A percentile compares a stretch with the other conserved stretches of the same genome.
Conservation (phyloP, 1,139 yeast genomes). For the Magnusiomyces starmeri region DNA sequence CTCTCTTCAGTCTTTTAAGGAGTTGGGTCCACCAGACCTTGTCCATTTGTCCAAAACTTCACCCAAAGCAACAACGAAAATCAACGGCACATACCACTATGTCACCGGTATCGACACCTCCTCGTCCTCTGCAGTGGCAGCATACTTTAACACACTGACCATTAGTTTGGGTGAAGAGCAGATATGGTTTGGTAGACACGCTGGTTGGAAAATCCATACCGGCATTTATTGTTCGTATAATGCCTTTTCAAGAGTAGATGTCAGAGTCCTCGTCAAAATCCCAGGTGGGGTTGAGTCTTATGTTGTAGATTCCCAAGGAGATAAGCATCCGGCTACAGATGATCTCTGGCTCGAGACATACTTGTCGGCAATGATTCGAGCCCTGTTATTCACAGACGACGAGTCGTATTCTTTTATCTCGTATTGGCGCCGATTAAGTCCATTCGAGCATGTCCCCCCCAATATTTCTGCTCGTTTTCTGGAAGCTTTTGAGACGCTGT, state of each 20-base stretch:
- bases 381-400: conserved; percentile 64
- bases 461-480: conserved; percentile 49
- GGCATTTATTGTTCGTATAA: conserved; percentile 63
- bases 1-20: conserved; percentile 42
- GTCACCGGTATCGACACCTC: conserved; percentile 62
- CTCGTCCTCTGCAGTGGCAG: conserved; percentile 53
- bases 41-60: conserved; percentile 52
- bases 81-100: conserved; percentile 55
- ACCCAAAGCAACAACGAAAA: conserved; percentile 39
- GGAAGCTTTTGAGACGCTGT: conserved; percentile 51
- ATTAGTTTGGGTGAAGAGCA: conserved; percentile 54
- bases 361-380: conserved; percentile 65
- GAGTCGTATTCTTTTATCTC: conserved; percentile 55
- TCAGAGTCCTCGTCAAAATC: conserved; percentile 58
- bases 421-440: conserved; percentile 59
- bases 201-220: conserved; percentile 65
- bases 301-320: conserved; percentile 49
- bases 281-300: conserved; percentile 82
- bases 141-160: conserved; percentile 69
- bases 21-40: conserved; percentile 85
- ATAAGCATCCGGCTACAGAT: conserved; percentile 35
- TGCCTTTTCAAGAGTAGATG: conserved; percentile 60
- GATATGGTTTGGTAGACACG: conserved; percentile 50
- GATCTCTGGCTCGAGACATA: conserved; percentile 72
- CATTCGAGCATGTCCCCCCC: conserved; percentile 37